These are phyloP conservation scores for Neofusicoccum umdonicola DNA, from an alignment of 2,329 filamentous ascomycete genomes.

Conservation along the genomic window DNA sequence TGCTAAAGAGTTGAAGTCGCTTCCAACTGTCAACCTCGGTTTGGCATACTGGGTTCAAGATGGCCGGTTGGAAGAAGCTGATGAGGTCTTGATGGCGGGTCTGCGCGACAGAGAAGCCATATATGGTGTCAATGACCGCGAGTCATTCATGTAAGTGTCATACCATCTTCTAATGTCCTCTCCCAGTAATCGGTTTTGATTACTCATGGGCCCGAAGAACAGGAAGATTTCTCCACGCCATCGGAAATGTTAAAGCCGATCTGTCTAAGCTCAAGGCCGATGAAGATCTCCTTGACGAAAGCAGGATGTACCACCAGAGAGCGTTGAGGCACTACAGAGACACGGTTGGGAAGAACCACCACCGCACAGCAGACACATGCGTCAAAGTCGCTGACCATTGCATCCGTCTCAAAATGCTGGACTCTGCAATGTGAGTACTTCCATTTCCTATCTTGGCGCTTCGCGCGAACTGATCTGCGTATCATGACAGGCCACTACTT, in stretches of 20 bases:
- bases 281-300: slow-evolving; percentile 17
- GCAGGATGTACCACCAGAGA: slow-evolving; percentile 14
- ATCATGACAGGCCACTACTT: background rate
- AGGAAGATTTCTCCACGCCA: slow-evolving; percentile 22
- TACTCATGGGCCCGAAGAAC: slow-evolving; percentile 13
- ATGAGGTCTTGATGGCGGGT: slow-evolving; percentile 12
- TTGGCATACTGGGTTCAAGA: slow-evolving; percentile 23
- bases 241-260: slow-evolving; percentile 22
- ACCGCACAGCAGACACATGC: slow-evolving; percentile 20
- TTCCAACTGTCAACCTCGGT: slow-evolving; percentile 24
- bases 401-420: background rate
- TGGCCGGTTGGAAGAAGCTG: slow-evolving; percentile 17
- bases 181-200: too few species aligned
- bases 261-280: background rate
- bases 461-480: background rate
- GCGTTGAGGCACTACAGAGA: slow-evolving; percentile 19
- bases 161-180: too few species aligned
- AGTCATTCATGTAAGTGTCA: slow-evolving; percentile 22
- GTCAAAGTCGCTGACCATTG: slow-evolving; percentile 21
- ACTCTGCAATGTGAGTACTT: slow-evolving; percentile 1
- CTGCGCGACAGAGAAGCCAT: slow-evolving; percentile 14
- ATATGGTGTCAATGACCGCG: slow-evolving; percentile 20
- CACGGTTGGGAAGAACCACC: slow-evolving; percentile 20
- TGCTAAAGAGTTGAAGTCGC: slow-evolving; percentile 12
- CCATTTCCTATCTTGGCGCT: background rate